Base-by-base conservation (phyloP, 345 rosid species). In the Erodium maritimum region DNA sequence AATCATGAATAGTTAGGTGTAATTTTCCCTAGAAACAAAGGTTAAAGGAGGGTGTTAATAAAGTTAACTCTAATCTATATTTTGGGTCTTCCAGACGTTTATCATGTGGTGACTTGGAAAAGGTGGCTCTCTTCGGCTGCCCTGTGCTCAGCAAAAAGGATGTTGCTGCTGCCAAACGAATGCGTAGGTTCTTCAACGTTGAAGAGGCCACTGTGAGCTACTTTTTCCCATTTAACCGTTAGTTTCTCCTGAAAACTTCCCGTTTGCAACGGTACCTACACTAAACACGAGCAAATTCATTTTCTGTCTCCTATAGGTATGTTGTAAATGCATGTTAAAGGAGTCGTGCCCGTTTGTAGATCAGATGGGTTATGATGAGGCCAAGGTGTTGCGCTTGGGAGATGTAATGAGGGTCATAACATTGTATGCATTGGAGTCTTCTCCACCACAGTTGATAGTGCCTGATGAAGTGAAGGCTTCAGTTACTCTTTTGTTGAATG, bases 31-130 rank as follows among this genome's bases (percentile, higher is more conserved):
- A n/a, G n/a, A n/a, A n/a, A n/a, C n/a, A n/a, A n/a, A n/a, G n/a
- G n/a, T n/a, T n/a, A n/a, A n/a, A n/a, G n/a, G n/a, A n/a, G n/a
- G n/a, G n/a, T n/a, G n/a, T n/a, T n/a, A n/a, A n/a, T n/a, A n/a
- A n/a, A n/a, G n/a, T n/a, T n/a, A n/a, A n/a, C n/a, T n/a, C n/a
- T 23, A 52, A 68, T 24, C 24, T 54, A 53, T 12, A 52, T 10
- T 51, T 37, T 72, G 70, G 67, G 68, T 60, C 61, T 48, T 70
- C 18, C 73, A 90, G 97, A 74, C 83, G 91, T 94, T 70, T 90
- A 67, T 83, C 94, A 20, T 87, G 94, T 34, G 76, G 77, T 18
- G 80, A 83, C 65, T 67, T 90, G 73, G 83, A 85, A 73, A 80
- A 60, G 58, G 65, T 85, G 57, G 91, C 76, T 19, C 67, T 75